Evolutionary conservation across 1,284 basidiomycete genomes (phyloP), one percentile per base, ranked within the genome.

Genomic region (Bjerkandera adusta): DNA sequence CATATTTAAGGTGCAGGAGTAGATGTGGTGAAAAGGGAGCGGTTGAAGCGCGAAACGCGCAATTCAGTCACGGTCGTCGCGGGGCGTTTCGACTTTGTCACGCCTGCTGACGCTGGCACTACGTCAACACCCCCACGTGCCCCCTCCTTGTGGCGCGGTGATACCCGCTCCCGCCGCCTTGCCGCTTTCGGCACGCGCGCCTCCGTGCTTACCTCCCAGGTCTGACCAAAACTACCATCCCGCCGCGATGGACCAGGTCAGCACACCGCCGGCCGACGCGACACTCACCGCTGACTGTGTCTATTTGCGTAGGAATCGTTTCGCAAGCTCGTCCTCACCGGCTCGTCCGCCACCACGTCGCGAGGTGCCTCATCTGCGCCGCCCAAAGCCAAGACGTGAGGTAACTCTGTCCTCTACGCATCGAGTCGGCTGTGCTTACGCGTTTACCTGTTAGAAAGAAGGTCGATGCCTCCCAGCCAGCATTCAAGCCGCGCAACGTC

Each of bases 401-500:
- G 40, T 49, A 21, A 18, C 11, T 27, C 37, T 4, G 33, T 45
- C 16, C 13, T 36, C 26, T 36, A 13, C 27, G 15, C 15, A 12
- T 20, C 11, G 22, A 16, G 15, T 25, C 8, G 13, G 11, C 39
- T 41, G 34, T 47, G 21, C 10, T 15, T 43, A 12, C n/a, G n/a
- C n/a, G 11, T 1, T 24, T 36, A 7, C 32, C 44, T 22, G 52
- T 47, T 36, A 58, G 60, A 44, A 65, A 65, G 57, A 50, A 55
- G 1, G 52, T 55, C 10, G 54, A 58, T 29, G 30, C 55, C n/a
- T 48, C 54, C 10, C 45, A 61, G 40, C 62, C 83, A 20, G 72
- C 76, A 0, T 90, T 90, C 67, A 88, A 89, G 58, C 87, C 87
- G 8, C 74, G 88, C 43, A 88, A 85, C 55, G 70, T 89, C 36